Evolutionary conservation across 2,329 filamentous ascomycete genomes (phyloP).

Genomic region (Colletotrichum lentis): DNA sequence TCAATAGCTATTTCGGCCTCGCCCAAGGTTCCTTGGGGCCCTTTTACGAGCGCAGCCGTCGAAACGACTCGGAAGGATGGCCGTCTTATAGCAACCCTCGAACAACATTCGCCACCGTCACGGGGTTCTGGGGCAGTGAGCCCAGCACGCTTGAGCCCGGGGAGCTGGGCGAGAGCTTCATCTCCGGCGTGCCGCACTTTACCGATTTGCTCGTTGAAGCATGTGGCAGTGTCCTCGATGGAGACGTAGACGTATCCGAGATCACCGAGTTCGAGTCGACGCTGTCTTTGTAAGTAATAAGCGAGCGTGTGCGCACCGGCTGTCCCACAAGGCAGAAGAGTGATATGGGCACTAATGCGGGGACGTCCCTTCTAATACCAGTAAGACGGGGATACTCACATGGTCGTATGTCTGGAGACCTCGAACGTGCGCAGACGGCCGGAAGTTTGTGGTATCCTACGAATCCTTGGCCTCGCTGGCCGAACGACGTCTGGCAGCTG

Average conservation of each 20-base stretch:
- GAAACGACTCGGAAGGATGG: slow-evolving; percentile 16
- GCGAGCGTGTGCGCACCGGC: background rate
- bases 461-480: background rate
- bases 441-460: background rate
- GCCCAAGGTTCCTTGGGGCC: slow-evolving; percentile 19
- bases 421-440: background rate
- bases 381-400: background rate
- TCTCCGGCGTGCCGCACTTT: slow-evolving; percentile 74
- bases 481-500: background rate
- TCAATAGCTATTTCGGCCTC: slow-evolving; percentile 20
- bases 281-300: slow-evolving; percentile 16
- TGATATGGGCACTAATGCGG: background rate
- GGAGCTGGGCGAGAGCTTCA: slow-evolving; percentile 66
- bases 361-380: background rate
- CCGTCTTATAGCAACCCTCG: slow-evolving; percentile 19
- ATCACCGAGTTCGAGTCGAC: slow-evolving; percentile 20
- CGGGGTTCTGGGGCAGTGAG: slow-evolving; percentile 19
- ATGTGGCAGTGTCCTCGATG: slow-evolving; percentile 13
- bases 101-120: slow-evolving; percentile 17
- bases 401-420: background rate
- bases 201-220: slow-evolving; percentile 22
- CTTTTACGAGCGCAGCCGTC: slow-evolving; percentile 19
- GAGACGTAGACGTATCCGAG: slow-evolving; percentile 15
- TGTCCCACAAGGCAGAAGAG: background rate
- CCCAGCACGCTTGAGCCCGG: slow-evolving; percentile 14